Evolutionary conservation across 2,329 filamentous ascomycete species (phyloP).

Genomic region (Cladophialophora psammophila): DNA sequence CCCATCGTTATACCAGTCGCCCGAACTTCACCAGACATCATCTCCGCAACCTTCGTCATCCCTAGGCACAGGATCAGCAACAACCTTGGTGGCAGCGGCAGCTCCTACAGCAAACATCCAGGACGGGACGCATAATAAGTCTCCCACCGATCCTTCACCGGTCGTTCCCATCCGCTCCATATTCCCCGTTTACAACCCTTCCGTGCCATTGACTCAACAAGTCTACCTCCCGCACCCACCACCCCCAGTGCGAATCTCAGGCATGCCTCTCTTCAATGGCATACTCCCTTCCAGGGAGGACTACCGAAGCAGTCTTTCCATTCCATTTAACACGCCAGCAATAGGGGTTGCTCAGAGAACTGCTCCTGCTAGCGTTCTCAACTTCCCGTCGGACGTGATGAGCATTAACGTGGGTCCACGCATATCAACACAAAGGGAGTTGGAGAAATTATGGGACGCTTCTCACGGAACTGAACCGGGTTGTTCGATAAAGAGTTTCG

Average conservation of each 20-base stretch:
- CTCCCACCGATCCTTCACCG: slow-evolving; percentile 42
- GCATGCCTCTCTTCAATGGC: slow-evolving; percentile 18
- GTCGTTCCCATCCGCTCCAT: slow-evolving; percentile 53
- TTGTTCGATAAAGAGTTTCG: slow-evolving; percentile 46
- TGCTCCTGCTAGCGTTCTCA: slow-evolving; percentile 52
- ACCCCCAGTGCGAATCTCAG: slow-evolving; percentile 29
- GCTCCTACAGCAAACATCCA: slow-evolving; percentile 2
- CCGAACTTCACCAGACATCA: slow-evolving; percentile 19
- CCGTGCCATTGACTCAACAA: slow-evolving; percentile 48
- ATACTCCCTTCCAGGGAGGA: slow-evolving; percentile 36
- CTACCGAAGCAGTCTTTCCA: slow-evolving; percentile 44
- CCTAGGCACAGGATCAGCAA: slow-evolving; percentile 32
- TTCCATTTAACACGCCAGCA: slow-evolving; percentile 42
- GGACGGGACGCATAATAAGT: slow-evolving; percentile 13
- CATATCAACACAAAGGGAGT: slow-evolving; percentile 51
- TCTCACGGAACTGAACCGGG: slow-evolving; percentile 53
- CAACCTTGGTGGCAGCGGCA: slow-evolving; percentile 29
- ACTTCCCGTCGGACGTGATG: slow-evolving; percentile 49
- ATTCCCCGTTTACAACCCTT: slow-evolving; percentile 54
- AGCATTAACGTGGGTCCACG: slow-evolving; percentile 45
- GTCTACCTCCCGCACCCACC: slow-evolving; percentile 46
- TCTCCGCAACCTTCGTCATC: slow-evolving; percentile 35
- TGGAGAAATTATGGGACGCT: slow-evolving; percentile 54
- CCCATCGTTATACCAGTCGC: slow-evolving; percentile 35
- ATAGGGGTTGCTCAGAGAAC: slow-evolving; percentile 50